phyloP scores from a whole-genome alignment of 108 stramenopile species.

The Schizochytrium sp. region DNA sequence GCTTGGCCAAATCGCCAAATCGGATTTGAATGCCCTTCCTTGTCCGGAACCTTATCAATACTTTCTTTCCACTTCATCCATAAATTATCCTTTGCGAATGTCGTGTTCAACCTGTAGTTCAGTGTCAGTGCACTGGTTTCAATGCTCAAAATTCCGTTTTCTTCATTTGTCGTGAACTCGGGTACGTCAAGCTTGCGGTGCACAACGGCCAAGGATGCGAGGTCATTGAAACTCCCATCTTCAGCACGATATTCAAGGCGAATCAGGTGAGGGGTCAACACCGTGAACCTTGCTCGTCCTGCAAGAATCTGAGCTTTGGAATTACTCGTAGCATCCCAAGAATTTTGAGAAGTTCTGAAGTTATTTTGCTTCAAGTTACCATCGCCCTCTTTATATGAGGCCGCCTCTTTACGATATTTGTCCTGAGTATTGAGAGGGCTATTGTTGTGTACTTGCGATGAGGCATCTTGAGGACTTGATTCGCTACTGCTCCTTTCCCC shows the following conservation, averaged over 20 bases:
- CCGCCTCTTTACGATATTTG: no score
- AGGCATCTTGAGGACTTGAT: no score
- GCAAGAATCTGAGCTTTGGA: neutral
- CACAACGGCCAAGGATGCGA: neutral
- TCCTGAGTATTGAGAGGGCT: no score
- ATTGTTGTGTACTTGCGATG: no score
- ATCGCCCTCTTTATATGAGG: no score
- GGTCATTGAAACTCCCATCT: neutral
- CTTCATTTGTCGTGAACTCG: neutral
- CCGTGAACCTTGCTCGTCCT: conserved; percentile 6
- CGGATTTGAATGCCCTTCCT: neutral
- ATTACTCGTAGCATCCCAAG: no score
- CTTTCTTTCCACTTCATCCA: neutral
- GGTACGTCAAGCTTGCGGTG: neutral
- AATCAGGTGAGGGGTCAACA: neutral
- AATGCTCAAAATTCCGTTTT: conserved; percentile 12
- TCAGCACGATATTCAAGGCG: neutral
- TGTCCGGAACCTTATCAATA: neutral
- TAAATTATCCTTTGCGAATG: neutral
- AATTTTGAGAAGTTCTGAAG: no score
- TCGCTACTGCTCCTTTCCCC: no score
- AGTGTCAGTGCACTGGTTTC: neutral
- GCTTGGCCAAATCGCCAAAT: conserved; percentile 6
- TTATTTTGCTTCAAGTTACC: no score
- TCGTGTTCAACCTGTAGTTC: neutral